These are phyloP conservation scores for Cyclocybe aegerita DNA, from an alignment of 768 basidiomycete genomes.

Conservation along the genomic window DNA sequence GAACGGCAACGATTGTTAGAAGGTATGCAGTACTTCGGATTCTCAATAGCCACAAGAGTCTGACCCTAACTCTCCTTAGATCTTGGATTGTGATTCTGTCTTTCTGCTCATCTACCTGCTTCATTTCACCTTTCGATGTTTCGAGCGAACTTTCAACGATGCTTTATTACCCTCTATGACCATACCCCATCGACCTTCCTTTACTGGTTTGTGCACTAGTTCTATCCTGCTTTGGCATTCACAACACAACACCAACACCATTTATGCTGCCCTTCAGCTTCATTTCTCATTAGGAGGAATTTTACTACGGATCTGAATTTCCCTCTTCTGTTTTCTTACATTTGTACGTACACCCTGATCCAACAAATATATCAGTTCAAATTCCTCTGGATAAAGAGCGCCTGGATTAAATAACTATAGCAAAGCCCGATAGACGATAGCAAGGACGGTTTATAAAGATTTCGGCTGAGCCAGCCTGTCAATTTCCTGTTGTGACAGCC, in stretches of 20 bases:
- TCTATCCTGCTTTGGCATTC: constrained; percentile 13
- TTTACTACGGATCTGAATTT: constrained; percentile 14
- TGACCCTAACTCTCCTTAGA: constrained; percentile 14
- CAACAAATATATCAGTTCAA: neutral
- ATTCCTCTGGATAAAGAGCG: constrained; percentile 2
- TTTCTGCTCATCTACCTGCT: constrained; percentile 9
- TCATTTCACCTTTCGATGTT: constrained; percentile 14
- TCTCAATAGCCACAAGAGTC: neutral
- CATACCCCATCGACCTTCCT: constrained; percentile 14
- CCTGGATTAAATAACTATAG: neutral
- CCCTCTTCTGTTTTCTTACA: constrained; percentile 9
- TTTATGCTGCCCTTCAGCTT: constrained; percentile 7
- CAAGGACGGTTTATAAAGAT: constrained; percentile 5
- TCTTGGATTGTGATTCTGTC: constrained; percentile 24
- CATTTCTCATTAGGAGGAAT: constrained; percentile 7
- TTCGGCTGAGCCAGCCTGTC: constrained; percentile 47
- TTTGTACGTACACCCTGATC: constrained; percentile 7
- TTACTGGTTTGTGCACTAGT: constrained; percentile 15
- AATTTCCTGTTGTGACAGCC: constrained; percentile 78
- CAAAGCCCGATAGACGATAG: constrained; percentile 1
- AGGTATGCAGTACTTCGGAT: constrained; percentile 42
- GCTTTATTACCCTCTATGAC: constrained; percentile 19
- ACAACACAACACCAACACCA: constrained; percentile 2
- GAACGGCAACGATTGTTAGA: constrained; percentile 71
- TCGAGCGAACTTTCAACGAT: constrained; percentile 7